These are phyloP conservation scores for Mortierella sp. DNA, from an alignment of 371 early-diverging fungal genomes.

Conservation along the genomic window DNA sequence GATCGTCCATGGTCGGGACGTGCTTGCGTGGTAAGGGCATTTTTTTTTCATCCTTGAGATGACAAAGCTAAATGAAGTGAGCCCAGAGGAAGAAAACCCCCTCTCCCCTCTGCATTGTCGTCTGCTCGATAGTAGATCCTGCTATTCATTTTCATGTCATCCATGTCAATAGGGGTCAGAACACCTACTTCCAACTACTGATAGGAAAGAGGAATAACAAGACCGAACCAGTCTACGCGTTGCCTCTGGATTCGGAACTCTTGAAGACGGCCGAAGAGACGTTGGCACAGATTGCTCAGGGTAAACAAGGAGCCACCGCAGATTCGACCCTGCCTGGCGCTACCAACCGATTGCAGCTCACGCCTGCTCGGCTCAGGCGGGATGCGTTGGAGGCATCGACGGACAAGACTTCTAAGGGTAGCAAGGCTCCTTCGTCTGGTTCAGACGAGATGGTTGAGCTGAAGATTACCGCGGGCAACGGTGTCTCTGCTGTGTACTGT, in stretches of 20 bases:
- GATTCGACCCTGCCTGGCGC: slow-evolving; percentile 13
- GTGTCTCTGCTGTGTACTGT: slow-evolving; percentile 46
- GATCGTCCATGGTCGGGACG: slow-evolving; percentile 47
- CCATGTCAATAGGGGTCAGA: slow-evolving; percentile 46
- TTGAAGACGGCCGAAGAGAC: slow-evolving; percentile 35
- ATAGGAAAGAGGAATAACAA: slow-evolving; percentile 53
- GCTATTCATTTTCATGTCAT: not conserved
- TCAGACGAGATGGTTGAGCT: slow-evolving; percentile 28
- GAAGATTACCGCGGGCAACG: slow-evolving; percentile 50
- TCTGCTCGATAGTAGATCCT: not conserved
- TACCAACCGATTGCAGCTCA: slow-evolving; percentile 48
- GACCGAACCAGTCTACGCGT: slow-evolving; percentile 42
- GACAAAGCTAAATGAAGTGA: not conserved
- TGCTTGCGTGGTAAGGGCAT: slow-evolving; percentile 31
- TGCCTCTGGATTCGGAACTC: slow-evolving; percentile 44
- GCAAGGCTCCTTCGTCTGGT: not conserved
- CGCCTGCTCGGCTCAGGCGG: slow-evolving; percentile 30
- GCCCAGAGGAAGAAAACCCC: not conserved
- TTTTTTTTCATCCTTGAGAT: not conserved
- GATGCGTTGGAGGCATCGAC: slow-evolving; percentile 2
- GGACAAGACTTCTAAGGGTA: not conserved
- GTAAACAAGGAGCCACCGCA: not conserved
- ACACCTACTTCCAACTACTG: slow-evolving; percentile 47
- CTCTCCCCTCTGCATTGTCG: too few species aligned
- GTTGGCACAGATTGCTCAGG: slow-evolving; percentile 33